These are phyloP conservation scores for Aquilaria agallochum DNA, from an alignment of 441 rosid species.

Conservation along the genomic window DNA sequence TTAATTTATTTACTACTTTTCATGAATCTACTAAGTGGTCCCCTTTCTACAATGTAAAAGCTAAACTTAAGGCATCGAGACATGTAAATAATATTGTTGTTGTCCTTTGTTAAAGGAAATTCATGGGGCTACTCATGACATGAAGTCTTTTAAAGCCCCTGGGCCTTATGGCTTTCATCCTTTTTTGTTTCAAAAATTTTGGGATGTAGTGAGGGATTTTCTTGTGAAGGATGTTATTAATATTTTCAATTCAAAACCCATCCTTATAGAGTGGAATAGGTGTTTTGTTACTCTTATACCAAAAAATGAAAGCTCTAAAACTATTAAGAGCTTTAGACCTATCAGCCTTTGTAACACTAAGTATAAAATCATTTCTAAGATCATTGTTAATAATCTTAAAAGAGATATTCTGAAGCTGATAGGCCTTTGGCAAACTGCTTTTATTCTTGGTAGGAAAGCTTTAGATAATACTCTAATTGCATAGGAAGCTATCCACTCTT, in stretches of 20 bases:
- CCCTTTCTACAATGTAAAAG: not conserved
- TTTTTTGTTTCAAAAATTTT: not conserved
- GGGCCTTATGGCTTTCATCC: not conserved
- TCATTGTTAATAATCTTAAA: not conserved
- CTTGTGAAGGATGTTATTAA: not conserved
- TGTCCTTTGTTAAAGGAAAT: not conserved
- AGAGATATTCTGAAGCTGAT: not conserved
- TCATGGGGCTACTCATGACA: not conserved
- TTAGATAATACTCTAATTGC: not conserved
- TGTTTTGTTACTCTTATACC: not conserved
- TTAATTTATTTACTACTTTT: not conserved
- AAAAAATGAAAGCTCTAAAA: not conserved
- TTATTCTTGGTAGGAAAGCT: not conserved
- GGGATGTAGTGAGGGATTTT: not conserved
- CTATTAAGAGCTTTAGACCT: not conserved
- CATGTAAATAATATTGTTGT: not conserved
- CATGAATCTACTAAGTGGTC: not conserved
- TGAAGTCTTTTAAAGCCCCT: not conserved
- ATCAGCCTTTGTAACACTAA: not conserved
- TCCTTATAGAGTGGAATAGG: not conserved
- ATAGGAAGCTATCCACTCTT: not conserved
- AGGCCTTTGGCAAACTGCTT: not conserved
- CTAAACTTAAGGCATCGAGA: no score
- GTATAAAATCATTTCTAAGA: not conserved
- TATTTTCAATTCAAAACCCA: not conserved